Base-by-base conservation (phyloP, 805 yeast species). In the Myxozyma monticola region DNA sequence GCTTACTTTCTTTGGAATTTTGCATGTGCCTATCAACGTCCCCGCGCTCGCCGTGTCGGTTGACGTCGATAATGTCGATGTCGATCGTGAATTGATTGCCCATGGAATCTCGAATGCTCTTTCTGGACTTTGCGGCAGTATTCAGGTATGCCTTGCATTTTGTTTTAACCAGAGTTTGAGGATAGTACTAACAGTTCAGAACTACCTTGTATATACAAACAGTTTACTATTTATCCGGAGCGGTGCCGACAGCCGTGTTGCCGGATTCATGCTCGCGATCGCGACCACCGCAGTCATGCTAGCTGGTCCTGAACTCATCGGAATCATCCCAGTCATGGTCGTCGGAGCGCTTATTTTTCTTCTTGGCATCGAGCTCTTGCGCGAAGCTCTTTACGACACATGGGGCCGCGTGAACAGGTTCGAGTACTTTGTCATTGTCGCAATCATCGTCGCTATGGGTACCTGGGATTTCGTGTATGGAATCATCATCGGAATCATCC, bases 1-100 rank as follows among this genome's bases (percentile, higher is more conserved):
- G 0, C 73, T 93, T 57, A 90, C 98, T 0, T 93, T 93, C 65
- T 93, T 93, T 63, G 99, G 99, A 10, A 85, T 93, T 34, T 71
- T 93, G 48, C 99, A 93, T 62, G 99, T 93, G 9, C 99, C 99
- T 3, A 93, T 93, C 53, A 93, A 93, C 65, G 97, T 93, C 12
- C 99, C 99, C 1, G 98, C 99, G 0, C 74, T 93, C 40, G 97
- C 98, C 0, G 93, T 90, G 15, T 85, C 96, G 4, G 78, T 88
- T 0, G 87, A 88, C 2, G 84, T 86, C 77, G 83, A 83, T 49
- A 70, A 75, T 39, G 80, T 86, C 59, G 95, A 90, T 65, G 96
- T 93, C 35, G 96, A 93, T 67, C 76, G 90, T 51, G 99, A 93
- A 69, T 76, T 93, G 50, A 84, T 91, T 28, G 97, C 97, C 0